phyloP scores from a whole-genome alignment of 2,329 filamentous ascomycete genomes.

The Pyrenophora graminea region DNA sequence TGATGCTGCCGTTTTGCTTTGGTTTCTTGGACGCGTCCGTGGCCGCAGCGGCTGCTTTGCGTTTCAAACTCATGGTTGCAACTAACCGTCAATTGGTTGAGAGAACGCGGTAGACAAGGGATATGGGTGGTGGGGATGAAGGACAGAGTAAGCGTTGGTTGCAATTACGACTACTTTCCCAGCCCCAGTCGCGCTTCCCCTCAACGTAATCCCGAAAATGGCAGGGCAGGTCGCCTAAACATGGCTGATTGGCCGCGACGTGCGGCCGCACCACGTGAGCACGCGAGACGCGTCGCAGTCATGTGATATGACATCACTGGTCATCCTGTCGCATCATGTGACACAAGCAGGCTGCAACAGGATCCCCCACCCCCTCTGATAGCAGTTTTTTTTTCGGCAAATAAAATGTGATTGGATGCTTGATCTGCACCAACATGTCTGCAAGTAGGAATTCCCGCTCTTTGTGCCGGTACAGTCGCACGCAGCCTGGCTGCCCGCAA shows the following conservation, averaged over 20 bases:
- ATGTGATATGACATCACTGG: conserved; percentile 27
- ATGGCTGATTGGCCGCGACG: conserved; percentile 19
- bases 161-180: conserved; percentile 11
- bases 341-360: conserved; percentile 21
- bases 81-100: conserved; percentile 12
- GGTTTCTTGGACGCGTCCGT: conserved; percentile 55
- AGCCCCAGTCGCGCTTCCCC: conserved; percentile 17
- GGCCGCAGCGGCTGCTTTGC: conserved; percentile 53
- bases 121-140: neutral
- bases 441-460: neutral
- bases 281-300: conserved; percentile 18
- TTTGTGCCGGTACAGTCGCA: neutral
- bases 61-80: conserved; percentile 54
- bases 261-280: conserved; percentile 7
- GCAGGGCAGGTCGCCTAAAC: conserved; percentile 3
- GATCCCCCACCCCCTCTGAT: neutral
- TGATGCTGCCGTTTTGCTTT: conserved; percentile 74
- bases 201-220: conserved; percentile 17
- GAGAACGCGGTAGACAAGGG: neutral
- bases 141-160: neutral
- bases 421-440: conserved; percentile 15
- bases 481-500: conserved; percentile 6
- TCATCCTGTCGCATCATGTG: neutral
- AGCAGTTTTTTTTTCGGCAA: conserved; percentile 6
- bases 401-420: conserved; percentile 5